Evolutionary conservation across 106 monocot genomes (phyloP).

Genomic region (Ottelia alismoides): DNA sequence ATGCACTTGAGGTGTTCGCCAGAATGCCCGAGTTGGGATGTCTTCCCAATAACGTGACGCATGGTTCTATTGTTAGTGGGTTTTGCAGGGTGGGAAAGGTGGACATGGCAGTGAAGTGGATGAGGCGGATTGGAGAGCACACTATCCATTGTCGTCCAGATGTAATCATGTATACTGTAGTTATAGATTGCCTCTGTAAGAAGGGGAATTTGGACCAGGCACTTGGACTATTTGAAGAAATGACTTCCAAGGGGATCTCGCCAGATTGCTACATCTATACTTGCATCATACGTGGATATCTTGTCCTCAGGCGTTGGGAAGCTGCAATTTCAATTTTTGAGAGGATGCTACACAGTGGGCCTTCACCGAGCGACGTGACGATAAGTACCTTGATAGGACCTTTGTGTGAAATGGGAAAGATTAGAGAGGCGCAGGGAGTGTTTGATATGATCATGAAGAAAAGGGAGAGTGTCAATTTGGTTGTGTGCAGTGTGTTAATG

Average conservation of each 20-base stretch:
- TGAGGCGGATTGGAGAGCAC: conserved; percentile 6
- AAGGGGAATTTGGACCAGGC: conserved; percentile 3
- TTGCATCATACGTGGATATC: conserved; percentile 17
- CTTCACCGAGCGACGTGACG: conserved; percentile 6
- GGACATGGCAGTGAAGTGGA: conserved; percentile 10
- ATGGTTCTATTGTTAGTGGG: conserved; percentile 11
- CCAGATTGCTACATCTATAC: conserved; percentile 6
- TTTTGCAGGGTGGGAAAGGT: conserved; percentile 3
- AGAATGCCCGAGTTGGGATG: conserved; percentile 9
- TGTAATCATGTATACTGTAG: conserved; percentile 9
- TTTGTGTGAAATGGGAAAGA: conserved; percentile 9
- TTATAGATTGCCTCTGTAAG: conserved; percentile 11
- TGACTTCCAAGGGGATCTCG: conserved; percentile 2
- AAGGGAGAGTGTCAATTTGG: conserved; percentile 5
- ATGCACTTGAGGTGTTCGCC: conserved; percentile 14
- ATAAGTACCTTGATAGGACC: conserved; percentile 14
- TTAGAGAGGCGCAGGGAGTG: conserved; percentile 13
- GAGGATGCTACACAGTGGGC: conserved; percentile 1
- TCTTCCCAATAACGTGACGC: conserved; percentile 2
- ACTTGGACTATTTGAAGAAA: neutral
- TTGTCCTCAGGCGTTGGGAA: neutral
- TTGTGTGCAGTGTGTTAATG: conserved; percentile 9
- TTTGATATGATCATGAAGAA: conserved; percentile 12
- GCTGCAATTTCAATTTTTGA: neutral
- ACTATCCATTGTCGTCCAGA: conserved; percentile 15